Conservation (phyloP, 2,329 filamentous ascomycete species). For the Metarhizium robertsii region DNA sequence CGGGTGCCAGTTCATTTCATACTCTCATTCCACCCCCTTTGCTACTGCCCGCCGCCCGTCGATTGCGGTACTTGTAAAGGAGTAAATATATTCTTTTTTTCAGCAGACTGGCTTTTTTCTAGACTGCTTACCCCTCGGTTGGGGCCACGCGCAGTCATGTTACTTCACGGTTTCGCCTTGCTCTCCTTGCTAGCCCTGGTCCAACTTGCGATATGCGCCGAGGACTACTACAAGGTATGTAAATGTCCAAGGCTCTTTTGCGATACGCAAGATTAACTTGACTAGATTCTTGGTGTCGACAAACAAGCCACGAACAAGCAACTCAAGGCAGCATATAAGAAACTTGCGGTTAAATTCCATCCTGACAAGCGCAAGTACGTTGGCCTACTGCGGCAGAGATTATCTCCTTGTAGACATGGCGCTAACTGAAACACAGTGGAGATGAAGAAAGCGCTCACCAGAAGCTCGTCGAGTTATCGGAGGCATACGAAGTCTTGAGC, state of each 20-base stretch:
- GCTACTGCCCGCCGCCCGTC: slow-evolving; percentile 5
- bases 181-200: slow-evolving; percentile 42
- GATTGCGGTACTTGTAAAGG: not conserved
- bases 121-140: slow-evolving; percentile 3
- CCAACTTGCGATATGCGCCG: slow-evolving; percentile 46
- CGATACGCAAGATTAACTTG: not conserved
- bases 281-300: slow-evolving; percentile 67
- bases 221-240: slow-evolving; percentile 73
- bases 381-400: not conserved
- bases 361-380: slow-evolving; percentile 95
- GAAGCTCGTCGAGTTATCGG: slow-evolving; percentile 88
- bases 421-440: slow-evolving; percentile 39
- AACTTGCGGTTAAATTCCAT: slow-evolving; percentile 89
- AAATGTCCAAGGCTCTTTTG: not conserved
- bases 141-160: slow-evolving; percentile 32
- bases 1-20: not conserved
- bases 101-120: not conserved
- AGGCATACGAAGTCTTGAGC: slow-evolving; percentile 89
- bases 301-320: slow-evolving; percentile 75
- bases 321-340: slow-evolving; percentile 88
- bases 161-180: slow-evolving; percentile 39
- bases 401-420: not conserved
- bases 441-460: slow-evolving; percentile 69
- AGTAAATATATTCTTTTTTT: slow-evolving; percentile 1
- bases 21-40: not conserved